Conservation (phyloP, 176 grass and related monocot genomes). For the Guadua angustifolia region DNA sequence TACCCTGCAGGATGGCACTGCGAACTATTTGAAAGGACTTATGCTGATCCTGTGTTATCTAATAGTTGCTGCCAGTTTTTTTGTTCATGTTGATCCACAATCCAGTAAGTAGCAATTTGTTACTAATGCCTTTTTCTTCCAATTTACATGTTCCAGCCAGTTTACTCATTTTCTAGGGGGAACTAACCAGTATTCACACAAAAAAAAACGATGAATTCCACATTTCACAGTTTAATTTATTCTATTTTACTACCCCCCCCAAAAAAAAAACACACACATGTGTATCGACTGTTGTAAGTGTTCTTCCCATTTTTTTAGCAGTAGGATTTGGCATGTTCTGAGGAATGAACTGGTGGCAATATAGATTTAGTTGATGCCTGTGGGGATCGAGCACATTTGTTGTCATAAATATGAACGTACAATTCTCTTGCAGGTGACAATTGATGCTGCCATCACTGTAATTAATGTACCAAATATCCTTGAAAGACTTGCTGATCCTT, state of each 20-base stretch:
- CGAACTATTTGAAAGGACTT: constrained; percentile 84
- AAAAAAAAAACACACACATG: not conserved
- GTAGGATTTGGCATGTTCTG: not conserved
- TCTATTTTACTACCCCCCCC: not conserved
- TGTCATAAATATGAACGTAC: not conserved
- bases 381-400: not conserved
- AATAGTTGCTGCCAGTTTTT: constrained; percentile 89
- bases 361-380: not conserved
- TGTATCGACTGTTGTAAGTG: not conserved
- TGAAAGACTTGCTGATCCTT: constrained; percentile 5
- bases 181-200: not conserved
- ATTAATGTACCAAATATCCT: constrained; percentile 51
- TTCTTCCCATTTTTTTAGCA: not conserved
- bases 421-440: constrained; percentile 49
- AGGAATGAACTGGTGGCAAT: not conserved
- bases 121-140: not conserved
- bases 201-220: not conserved
- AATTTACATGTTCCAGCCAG: not conserved
- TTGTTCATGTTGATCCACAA: constrained; percentile 79
- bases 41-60: constrained; percentile 87
- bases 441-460: constrained; percentile 41
- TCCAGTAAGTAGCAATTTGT: constrained; percentile 46
- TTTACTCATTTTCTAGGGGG: not conserved
- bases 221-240: not conserved
- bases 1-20: constrained; percentile 60